phyloP scores from a whole-genome alignment of 2,329 filamentous ascomycete species.

The Biscogniauxia mediterranea region DNA sequence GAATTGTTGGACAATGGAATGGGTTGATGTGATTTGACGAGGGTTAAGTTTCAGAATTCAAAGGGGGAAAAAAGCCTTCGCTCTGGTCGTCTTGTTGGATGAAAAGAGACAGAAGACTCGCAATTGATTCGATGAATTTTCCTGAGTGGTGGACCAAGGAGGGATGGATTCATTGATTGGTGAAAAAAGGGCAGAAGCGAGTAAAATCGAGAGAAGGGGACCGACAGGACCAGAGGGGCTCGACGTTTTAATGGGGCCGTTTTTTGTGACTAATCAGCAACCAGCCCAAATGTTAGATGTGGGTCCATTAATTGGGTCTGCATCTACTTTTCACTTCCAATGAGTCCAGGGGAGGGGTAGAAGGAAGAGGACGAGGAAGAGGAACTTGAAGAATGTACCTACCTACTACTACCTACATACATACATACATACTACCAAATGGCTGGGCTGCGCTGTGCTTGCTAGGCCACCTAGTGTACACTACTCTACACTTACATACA shows the following conservation, averaged over 20 bases:
- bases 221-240: conserved; percentile 21
- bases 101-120: conserved; percentile 25
- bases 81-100: conserved; percentile 29
- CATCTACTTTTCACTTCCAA: neutral
- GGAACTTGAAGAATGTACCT: too few relatives aligned
- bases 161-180: conserved; percentile 34
- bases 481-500: neutral
- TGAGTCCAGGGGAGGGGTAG: too few relatives aligned
- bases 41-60: conserved; percentile 23
- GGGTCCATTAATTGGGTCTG: conserved; percentile 8
- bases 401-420: too few relatives aligned
- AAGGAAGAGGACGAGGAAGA: too few relatives aligned
- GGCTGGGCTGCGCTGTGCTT: neutral
- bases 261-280: conserved; percentile 35
- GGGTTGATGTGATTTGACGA: conserved; percentile 29
- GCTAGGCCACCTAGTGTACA: neutral
- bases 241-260: conserved; percentile 34
- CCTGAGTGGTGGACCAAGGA: conserved; percentile 33
- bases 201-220: conserved; percentile 32
- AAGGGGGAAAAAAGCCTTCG: conserved; percentile 24
- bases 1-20: conserved; percentile 15
- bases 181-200: conserved; percentile 35
- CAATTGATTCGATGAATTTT: conserved; percentile 37
- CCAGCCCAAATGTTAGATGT: conserved; percentile 18
- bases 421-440: too few relatives aligned